Conservation (phyloP, 768 basidiomycete genomes). For the Panaeolus papilionaceus region DNA sequence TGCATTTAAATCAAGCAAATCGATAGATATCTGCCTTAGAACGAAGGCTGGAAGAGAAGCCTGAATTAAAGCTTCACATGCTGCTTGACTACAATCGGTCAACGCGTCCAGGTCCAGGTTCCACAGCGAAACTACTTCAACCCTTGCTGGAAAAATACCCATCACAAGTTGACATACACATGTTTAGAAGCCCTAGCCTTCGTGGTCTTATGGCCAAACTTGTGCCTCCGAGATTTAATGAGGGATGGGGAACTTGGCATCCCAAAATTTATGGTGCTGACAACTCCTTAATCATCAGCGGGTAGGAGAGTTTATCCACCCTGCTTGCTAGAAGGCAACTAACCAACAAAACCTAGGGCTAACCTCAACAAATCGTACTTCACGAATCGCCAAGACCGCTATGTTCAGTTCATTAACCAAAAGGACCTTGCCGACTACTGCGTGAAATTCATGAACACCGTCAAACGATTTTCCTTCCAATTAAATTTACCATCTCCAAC, state of each 20-base stretch:
- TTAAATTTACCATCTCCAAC: slow-evolving; percentile 38
- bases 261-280: slow-evolving; percentile 95
- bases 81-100: slow-evolving; percentile 84
- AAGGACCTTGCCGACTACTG: slow-evolving; percentile 81
- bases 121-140: slow-evolving; percentile 70
- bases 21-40: slow-evolving; percentile 77
- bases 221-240: slow-evolving; percentile 93
- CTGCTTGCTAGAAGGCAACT: slow-evolving; percentile 9
- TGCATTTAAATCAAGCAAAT: background rate
- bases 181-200: slow-evolving; percentile 90
- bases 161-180: slow-evolving; percentile 71
- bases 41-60: slow-evolving; percentile 61
- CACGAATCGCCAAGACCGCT: slow-evolving; percentile 93
- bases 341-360: slow-evolving; percentile 58
- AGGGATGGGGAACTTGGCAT: slow-evolving; percentile 99
- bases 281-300: slow-evolving; percentile 90
- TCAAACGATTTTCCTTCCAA: slow-evolving; percentile 76
- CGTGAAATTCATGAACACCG: slow-evolving; percentile 71
- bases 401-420: slow-evolving; percentile 74
- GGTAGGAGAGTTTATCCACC: slow-evolving; percentile 55
- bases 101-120: slow-evolving; percentile 73
- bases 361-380: slow-evolving; percentile 95
- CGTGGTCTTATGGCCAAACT: slow-evolving; percentile 74
- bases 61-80: slow-evolving; percentile 69
- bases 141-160: slow-evolving; percentile 79